These are phyloP conservation scores for Lentinus brumalis DNA, from an alignment of 768 basidiomycete genomes.

Conservation along the genomic window DNA sequence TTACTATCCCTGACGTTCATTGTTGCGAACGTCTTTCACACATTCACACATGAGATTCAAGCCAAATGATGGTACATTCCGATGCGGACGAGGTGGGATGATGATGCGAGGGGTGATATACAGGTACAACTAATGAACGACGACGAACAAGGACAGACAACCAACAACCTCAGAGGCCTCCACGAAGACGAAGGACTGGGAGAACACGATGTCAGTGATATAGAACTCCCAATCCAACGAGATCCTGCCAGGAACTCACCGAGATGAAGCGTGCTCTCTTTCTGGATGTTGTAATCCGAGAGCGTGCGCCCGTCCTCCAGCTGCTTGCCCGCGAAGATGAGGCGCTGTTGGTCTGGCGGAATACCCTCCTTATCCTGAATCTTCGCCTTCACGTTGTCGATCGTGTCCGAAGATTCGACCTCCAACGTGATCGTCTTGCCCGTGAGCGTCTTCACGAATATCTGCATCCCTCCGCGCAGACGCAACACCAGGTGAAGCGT, in stretches of 20 bases:
- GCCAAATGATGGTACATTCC: slow-evolving; percentile 2
- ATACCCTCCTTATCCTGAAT: slow-evolving; percentile 38
- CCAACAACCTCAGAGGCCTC: slow-evolving; percentile 52
- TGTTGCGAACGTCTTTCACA: neutral
- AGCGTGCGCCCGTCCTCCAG: slow-evolving; percentile 36
- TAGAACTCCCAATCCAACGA: too few species aligned
- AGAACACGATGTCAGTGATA: neutral
- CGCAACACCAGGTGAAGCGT: slow-evolving; percentile 60
- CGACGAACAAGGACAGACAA: neutral
- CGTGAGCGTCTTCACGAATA: slow-evolving; percentile 54
- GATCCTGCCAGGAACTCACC: slow-evolving; percentile 30
- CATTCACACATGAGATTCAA: neutral
- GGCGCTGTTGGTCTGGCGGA: slow-evolving; percentile 35
- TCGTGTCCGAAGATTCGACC: slow-evolving; percentile 44
- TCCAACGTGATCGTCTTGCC: slow-evolving; percentile 61
- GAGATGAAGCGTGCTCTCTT: slow-evolving; percentile 34
- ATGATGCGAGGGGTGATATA: neutral
- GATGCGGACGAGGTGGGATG: neutral
- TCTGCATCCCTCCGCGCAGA: slow-evolving; percentile 44
- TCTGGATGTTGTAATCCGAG: slow-evolving; percentile 41
- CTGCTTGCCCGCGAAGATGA: slow-evolving; percentile 37
- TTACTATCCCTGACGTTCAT: too few species aligned
- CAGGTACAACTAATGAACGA: slow-evolving; percentile 4
- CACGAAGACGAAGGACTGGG: slow-evolving; percentile 65
- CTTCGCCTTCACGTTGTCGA: slow-evolving; percentile 37